A percentile compares a stretch with the other conserved stretches of the same genome.
phyloP scores from a whole-genome alignment of 2,329 filamentous ascomycete species.

The Hypoxylon sp. region DNA sequence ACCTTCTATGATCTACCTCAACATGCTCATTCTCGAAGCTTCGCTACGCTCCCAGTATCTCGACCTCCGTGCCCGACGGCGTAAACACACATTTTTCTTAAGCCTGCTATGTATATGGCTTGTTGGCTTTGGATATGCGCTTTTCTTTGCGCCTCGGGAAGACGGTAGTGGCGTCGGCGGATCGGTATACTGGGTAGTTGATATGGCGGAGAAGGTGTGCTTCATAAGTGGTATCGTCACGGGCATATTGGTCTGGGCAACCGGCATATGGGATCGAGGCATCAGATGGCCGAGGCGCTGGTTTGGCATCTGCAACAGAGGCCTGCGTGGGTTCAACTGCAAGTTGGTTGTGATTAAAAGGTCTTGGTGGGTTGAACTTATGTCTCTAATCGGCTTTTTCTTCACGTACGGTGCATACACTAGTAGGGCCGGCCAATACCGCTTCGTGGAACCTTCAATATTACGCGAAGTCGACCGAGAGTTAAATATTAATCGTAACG shows the following conservation, averaged over 20 bases:
- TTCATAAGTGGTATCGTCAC: slow-evolving; percentile 93
- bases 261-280: slow-evolving; percentile 95
- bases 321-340: slow-evolving; percentile 92
- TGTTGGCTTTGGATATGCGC: slow-evolving; percentile 85
- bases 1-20: slow-evolving; percentile 97
- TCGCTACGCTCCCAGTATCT: slow-evolving; percentile 94
- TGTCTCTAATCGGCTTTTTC: slow-evolving; percentile 81
- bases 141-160: slow-evolving; percentile 96
- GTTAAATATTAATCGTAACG: slow-evolving; percentile 63
- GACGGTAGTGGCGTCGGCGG: slow-evolving; percentile 93
- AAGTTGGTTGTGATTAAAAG: slow-evolving; percentile 93
- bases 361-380: slow-evolving; percentile 83
- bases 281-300: slow-evolving; percentile 94
- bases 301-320: slow-evolving; percentile 90
- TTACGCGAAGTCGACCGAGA: slow-evolving; percentile 73
- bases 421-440: slow-evolving; percentile 78
- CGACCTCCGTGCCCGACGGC: slow-evolving; percentile 85
- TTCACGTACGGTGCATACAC: slow-evolving; percentile 83
- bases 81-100: slow-evolving; percentile 95
- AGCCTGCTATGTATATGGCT: slow-evolving; percentile 86
- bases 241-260: slow-evolving; percentile 89
- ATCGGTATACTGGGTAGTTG: slow-evolving; percentile 95
- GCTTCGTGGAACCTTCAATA: slow-evolving; percentile 78
- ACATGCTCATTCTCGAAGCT: slow-evolving; percentile 95
- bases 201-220: slow-evolving; percentile 90